phyloP scores from a whole-genome alignment of 179 eudicot genomes.

The Patellifolia procumbens region DNA sequence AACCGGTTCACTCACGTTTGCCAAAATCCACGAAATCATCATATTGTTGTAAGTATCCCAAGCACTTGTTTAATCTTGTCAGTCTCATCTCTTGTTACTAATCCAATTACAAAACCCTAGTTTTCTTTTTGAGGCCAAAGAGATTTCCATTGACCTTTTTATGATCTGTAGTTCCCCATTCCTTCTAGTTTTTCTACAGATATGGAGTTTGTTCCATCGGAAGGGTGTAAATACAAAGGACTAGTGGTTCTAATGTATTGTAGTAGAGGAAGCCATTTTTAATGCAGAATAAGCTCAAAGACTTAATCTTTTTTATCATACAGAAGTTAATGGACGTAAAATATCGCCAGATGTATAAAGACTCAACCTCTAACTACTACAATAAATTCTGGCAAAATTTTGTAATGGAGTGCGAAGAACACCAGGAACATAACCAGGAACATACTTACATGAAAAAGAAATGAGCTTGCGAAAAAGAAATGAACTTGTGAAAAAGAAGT shows the following conservation, averaged over 20 bases:
- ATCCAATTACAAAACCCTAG: neutral
- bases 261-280: too few relatives aligned
- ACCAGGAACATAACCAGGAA: too few relatives aligned
- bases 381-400: too few relatives aligned
- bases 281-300: too few relatives aligned
- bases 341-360: too few relatives aligned
- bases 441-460: too few relatives aligned
- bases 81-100: neutral
- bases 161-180: neutral
- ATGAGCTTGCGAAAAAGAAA: too few relatives aligned
- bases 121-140: neutral
- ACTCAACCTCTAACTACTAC: too few relatives aligned
- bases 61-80: neutral
- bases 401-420: too few relatives aligned
- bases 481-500: too few relatives aligned
- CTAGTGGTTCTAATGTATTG: neutral
- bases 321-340: too few relatives aligned
- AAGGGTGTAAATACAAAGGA: neutral
- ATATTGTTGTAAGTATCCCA: neutral
- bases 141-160: neutral
- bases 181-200: neutral
- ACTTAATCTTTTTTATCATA: too few relatives aligned
- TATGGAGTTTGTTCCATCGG: neutral
- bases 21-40: neutral
- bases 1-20: neutral